Evolutionary conservation across 148 eudicot genomes (phyloP), one percentile per base, ranked within the genome.

Genomic region (Amaranthus hypochondriacus): DNA sequence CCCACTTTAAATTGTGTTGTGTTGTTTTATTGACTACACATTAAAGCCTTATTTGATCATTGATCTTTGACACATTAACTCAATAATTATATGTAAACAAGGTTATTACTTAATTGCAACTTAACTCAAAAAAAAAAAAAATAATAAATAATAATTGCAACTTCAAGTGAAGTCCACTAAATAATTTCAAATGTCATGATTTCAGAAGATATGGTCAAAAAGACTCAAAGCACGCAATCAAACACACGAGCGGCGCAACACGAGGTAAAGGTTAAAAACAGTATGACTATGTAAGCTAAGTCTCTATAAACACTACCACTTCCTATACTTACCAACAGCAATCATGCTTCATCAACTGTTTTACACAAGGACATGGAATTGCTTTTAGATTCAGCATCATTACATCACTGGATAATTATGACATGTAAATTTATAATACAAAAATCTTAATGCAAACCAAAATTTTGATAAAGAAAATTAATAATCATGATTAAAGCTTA

Each of bases 231-330:
- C 21, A 64, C 54, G 76, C 54, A 74, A 15, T 74, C 69, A 63
- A 63, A 13, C 76, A 64, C 76, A 73, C 76, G 76, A 73, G 57
- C 62, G 69, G 50, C 13, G 59, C 65, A 73, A 73, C 75, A 73
- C 68, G 68, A 62, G 50, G 14, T 58, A 64, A 55, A 65, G 39
- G 44, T 61, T 50, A 42, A 71, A 10, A 14, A 71, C 7, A 6
- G 44, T 18, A 18, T 18, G 18, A 18, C 18, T 28, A 28, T 28
- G 39, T 28, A 28, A 28, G 39, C 39, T 28, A 71, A 71, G 39
- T 71, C 18, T 44, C n/a, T 60, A 12, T 60, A 55, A 57, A 12
- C 21, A 28, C 2, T 28, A 28, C 39, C 39, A 28, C 39, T 28
- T 28, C 39, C 39, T 28, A 28, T 7, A 14, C 0, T 21, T 48